Conservation (phyloP, 2,329 filamentous ascomycete species). For the Exutisphaerella laricina region DNA sequence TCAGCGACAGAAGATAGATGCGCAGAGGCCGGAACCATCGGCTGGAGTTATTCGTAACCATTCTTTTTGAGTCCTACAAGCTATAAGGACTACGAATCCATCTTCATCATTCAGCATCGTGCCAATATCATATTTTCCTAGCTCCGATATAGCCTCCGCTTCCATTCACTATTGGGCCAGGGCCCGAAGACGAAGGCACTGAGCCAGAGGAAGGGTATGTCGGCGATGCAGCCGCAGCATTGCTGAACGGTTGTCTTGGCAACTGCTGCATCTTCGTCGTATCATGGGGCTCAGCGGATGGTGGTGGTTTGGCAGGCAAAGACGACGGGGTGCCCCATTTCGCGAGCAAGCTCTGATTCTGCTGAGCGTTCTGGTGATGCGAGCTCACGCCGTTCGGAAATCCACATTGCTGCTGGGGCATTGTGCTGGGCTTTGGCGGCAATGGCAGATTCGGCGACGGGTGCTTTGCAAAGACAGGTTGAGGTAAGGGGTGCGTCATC, state of each 20-base stretch:
- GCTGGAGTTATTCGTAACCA: background rate
- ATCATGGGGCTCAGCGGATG: constrained; percentile 34
- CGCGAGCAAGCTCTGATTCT: constrained; percentile 46
- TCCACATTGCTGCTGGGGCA: constrained; percentile 14
- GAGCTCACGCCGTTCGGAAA: constrained; percentile 1
- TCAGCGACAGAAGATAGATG: no score
- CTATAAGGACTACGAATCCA: background rate
- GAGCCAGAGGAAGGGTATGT: constrained; percentile 5
- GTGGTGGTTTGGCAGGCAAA: constrained; percentile 52
- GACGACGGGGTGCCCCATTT: constrained; percentile 52
- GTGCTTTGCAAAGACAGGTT: constrained; percentile 35
- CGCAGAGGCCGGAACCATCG: no score
- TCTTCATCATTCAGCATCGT: background rate
- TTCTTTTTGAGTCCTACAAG: background rate
- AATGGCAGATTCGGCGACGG: constrained; percentile 31
- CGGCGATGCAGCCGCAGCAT: constrained; percentile 11
- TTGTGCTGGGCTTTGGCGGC: constrained; percentile 28
- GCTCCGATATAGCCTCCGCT: background rate
- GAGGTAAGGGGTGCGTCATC: constrained; percentile 35
- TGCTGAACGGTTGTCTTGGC: constrained; percentile 18
- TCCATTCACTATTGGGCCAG: constrained; percentile 7
- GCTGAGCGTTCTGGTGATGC: constrained; percentile 15
- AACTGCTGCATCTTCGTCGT: constrained; percentile 16
- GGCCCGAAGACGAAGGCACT: constrained; percentile 2
- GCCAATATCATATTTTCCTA: background rate